Conservation (phyloP, 2,329 filamentous ascomycete genomes). For the Zymoseptoria passerinii region DNA sequence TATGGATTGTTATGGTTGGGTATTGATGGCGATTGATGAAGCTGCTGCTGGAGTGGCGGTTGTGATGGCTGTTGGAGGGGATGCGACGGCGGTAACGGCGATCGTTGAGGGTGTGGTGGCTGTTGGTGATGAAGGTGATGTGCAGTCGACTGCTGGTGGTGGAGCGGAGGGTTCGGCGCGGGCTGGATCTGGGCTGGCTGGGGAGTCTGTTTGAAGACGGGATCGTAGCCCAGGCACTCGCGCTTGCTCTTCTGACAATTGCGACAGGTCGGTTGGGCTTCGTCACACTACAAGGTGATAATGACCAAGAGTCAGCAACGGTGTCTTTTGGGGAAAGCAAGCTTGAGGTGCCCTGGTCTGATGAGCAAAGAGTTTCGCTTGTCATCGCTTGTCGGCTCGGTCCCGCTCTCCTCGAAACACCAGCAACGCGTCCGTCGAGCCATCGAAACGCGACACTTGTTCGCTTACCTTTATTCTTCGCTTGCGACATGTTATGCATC, state of each 20-base stretch:
- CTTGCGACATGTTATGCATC: conserved; percentile 50
- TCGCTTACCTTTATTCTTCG: conserved; percentile 62
- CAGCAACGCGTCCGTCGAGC: background rate
- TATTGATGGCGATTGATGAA: background rate
- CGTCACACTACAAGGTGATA: conserved; percentile 70
- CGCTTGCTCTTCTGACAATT: conserved; percentile 85
- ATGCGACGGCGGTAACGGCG: background rate
- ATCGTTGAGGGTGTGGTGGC: conserved; percentile 1
- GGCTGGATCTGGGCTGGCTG: conserved; percentile 66
- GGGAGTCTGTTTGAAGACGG: conserved; percentile 69
- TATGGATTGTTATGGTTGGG: background rate
- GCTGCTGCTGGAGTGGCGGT: background rate
- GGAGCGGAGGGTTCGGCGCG: conserved; percentile 45
- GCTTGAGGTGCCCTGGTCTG: conserved; percentile 1
- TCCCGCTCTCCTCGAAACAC: background rate
- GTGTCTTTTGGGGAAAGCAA: background rate
- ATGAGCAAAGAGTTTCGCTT: conserved; percentile 10
- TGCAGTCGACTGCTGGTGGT: conserved; percentile 16
- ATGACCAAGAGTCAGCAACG: background rate
- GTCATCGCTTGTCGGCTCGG: conserved; percentile 7
- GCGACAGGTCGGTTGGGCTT: conserved; percentile 84
- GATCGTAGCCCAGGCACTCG: conserved; percentile 78
- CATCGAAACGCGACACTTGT: background rate
- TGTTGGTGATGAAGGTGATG: conserved; percentile 25
- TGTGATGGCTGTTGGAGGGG: background rate